A percentile compares a stretch with the other conserved stretches of the same genome.
Evolutionary conservation across 148 eudicot genomes (phyloP).

Genomic region (Silene conica): DNA sequence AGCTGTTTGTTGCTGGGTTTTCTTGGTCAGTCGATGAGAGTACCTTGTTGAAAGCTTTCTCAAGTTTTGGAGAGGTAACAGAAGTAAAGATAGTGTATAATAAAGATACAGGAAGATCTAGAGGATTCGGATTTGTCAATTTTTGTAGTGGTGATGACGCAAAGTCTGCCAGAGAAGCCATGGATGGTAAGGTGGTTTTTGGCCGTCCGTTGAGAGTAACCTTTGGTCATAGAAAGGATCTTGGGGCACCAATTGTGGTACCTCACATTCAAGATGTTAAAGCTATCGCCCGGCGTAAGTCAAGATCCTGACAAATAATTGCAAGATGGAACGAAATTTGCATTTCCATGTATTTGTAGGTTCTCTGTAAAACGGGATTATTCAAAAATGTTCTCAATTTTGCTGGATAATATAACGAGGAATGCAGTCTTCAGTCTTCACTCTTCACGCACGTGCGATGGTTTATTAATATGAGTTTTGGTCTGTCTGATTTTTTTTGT

Average conservation of each 20-base stretch:
- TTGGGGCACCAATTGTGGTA: conserved; percentile 65
- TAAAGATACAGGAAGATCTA: conserved; percentile 70
- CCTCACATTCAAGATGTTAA: conserved; percentile 48
- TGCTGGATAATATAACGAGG: neutral
- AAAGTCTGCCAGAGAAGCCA: conserved; percentile 60
- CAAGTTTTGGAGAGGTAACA: conserved; percentile 62
- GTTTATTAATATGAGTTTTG: neutral
- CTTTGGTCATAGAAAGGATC: conserved; percentile 66
- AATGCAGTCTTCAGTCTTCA: neutral
- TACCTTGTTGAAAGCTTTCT: conserved; percentile 60
- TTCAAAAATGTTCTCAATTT: neutral
- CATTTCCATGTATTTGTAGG: neutral
- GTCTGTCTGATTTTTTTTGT: neutral
- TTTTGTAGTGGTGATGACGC: conserved; percentile 65
- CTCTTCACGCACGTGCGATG: neutral
- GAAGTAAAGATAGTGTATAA: conserved; percentile 88
- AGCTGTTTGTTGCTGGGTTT: conserved; percentile 68
- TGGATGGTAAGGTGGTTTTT: conserved; percentile 82
- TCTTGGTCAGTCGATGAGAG: conserved; percentile 80
- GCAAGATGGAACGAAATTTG: neutral
- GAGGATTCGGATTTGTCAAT: conserved; percentile 86
- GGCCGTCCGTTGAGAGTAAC: conserved; percentile 79
- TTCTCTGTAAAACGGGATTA: neutral
- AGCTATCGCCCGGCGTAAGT: conserved; percentile 20
- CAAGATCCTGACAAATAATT: conserved; percentile 1